These are phyloP conservation scores for Aspergillus sp. DNA, from an alignment of 2,329 filamentous ascomycete species.

Conservation along the genomic window DNA sequence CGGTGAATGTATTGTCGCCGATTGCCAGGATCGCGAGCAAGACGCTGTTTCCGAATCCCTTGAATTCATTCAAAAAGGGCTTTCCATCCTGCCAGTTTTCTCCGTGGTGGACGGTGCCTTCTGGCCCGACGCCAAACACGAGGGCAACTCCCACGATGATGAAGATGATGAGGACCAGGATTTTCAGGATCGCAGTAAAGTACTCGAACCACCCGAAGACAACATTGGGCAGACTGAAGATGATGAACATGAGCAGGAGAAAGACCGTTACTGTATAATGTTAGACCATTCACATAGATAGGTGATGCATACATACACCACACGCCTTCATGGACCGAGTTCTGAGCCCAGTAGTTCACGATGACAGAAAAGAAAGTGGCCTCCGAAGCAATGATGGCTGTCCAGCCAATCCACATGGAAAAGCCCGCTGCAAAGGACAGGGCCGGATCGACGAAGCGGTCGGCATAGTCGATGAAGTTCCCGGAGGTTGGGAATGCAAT, in stretches of 20 bases:
- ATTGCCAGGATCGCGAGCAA: conserved; percentile 2
- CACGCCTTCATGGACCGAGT: not conserved
- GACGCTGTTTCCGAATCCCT: not conserved
- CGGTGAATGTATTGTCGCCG: conserved; percentile 3
- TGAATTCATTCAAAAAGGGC: conserved; percentile 2
- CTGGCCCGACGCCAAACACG: not conserved
- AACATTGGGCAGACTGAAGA: not conserved
- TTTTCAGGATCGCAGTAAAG: conserved; percentile 1
- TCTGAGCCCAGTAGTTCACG: conserved; percentile 3
- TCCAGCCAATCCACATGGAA: conserved; percentile 6
- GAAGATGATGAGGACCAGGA: conserved; percentile 4
- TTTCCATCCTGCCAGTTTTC: conserved; percentile 1
- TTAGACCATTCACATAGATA: not conserved
- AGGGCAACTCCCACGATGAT: conserved; percentile 2
- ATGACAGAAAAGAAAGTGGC: not conserved
- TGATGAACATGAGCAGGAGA: not conserved
- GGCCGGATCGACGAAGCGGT: conserved; percentile 12
- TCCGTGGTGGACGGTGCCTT: not conserved
- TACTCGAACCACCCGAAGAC: conserved; percentile 8
- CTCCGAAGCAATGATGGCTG: conserved; percentile 4
- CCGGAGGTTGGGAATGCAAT: conserved; percentile 27
- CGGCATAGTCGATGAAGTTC: conserved; percentile 11
- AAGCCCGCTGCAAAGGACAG: conserved; percentile 7
- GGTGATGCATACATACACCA: not conserved
- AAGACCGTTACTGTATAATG: conserved; percentile 2